Base-by-base conservation (phyloP, 2,329 filamentous ascomycete species). In the Cladosporium velox region DNA sequence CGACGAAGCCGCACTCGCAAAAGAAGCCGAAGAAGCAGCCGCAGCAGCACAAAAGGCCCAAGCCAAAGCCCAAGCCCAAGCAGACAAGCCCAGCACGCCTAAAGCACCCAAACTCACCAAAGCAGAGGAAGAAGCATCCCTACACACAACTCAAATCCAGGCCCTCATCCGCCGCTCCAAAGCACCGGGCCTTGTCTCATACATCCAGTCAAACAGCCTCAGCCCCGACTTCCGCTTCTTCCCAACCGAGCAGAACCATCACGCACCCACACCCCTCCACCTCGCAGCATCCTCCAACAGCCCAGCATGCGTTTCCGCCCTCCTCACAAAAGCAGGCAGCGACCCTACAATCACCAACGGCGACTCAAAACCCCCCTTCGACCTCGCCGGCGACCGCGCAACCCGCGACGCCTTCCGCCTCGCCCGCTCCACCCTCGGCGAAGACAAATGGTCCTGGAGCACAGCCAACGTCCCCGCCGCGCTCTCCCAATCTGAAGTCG, bases 371-470 rank as follows among this genome's bases (percentile, higher is more conserved):
- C 91, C 91, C 0, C 80, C 95, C 0, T 98, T 96, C 76, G 92
- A 96, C 65, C 85, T 99, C 1, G 88, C 92, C 0, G 92, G 94
- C 51, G 93, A 98, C 76, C 87, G 93, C 4, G 79, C 89, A 2
- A 97, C 93, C 0, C 88, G 94, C 1, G 93, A 98, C 75, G 91
- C 93, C 0, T 99, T 99, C 80, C 90, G 95, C 1, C 87, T 97
- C 2, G 92, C 93, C 4, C 90, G 95, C 7, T 85, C 87, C 35
- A 91, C 96, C 74, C 83, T 97, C 1, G 93, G 93, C 18, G 92
- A 96, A 75, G 76, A 77, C 0, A 85, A 82, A 21, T 96, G 90
- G 87, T 81, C 91, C 70, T 99, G 95, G 95, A 87, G 91, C 3
- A 82, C 80, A 0, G 89, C 92, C 1, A 86, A 86, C 30, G 87